Evolutionary conservation across 192 early-diverging fungal species (phyloP), one percentile per base, ranked within the genome.

Genomic region (Obelidium mucronatum): DNA sequence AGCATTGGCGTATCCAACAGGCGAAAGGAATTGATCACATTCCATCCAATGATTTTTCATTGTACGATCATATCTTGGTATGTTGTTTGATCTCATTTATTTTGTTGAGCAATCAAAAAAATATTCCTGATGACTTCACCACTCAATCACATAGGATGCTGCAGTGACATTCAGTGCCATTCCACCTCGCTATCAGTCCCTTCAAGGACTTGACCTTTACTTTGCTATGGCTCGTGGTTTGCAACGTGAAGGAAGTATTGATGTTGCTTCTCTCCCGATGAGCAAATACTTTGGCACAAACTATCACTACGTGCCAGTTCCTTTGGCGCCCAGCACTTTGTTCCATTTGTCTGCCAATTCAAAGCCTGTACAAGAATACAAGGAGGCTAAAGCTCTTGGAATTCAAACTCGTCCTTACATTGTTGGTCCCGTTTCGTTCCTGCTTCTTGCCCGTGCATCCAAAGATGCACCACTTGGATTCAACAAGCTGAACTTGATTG

Each of bases 211-310:
- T 53, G 92, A 95, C 78, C 91, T 89, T 34, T 98, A 97, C 91
- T 99, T 99, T 87, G 97, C 97, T 78, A 97, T 98, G 92, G 94
- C 90, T 71, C 95, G 97, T 84, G 97, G 97, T 75, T 88, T 93
- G 64, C 97, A 99, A 76, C 82, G 88, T 76, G 58, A 86, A 30
- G 88, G 81, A 31, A 87, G 87, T 75, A 83, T 97, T 69, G 95
- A 98, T 74, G 93, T 99, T 37, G 93, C 93, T 63, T 94, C 96
- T 64, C 91, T 95, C 80, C 96, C 98, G 85, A 99, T 99, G 97
- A 96, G 96, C 90, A 99, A 99, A 87, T 99, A 94, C 95, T 99
- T 98, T 81, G 96, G 98, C 83, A 97, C 97, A 76, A 99, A 99
- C 92, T 99, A 93, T 86, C 90, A 94, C 75, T 94, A 87, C 81